A percentile compares a stretch with the other conserved stretches of the same genome.
Evolutionary conservation across 306 rosid genomes (phyloP).

Genomic region (Lagenaria siceraria): DNA sequence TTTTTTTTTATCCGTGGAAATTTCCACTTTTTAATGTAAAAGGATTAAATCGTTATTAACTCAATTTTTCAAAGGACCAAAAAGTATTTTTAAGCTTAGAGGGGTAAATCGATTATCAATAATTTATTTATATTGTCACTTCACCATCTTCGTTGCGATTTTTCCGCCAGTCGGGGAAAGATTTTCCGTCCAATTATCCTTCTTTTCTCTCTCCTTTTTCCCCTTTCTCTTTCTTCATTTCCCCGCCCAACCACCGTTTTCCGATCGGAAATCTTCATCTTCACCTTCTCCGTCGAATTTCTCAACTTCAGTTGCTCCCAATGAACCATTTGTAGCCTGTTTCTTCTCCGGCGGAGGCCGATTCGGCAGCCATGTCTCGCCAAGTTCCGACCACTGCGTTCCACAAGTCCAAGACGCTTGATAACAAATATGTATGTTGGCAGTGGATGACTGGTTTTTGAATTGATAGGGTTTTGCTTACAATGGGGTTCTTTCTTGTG

Average conservation of each 20-base stretch:
- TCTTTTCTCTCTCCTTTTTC: background rate
- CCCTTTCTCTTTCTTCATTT: background rate
- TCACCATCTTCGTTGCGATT: constrained; percentile 1
- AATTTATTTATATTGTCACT: constrained; percentile 3
- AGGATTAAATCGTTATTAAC: too few relatives aligned
- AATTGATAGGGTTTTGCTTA: background rate
- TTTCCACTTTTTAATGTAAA: too few relatives aligned
- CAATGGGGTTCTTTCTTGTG: background rate
- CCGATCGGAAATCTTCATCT: background rate
- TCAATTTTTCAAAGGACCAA: too few relatives aligned
- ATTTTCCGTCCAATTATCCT: background rate
- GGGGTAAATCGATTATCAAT: background rate
- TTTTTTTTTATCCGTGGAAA: too few relatives aligned
- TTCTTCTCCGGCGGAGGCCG: background rate
- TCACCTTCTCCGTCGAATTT: background rate
- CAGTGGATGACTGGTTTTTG: background rate
- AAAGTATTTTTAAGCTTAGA: too few relatives aligned
- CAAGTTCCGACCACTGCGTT: constrained; percentile 56
- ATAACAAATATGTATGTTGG: constrained; percentile 70
- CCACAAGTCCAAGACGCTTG: constrained; percentile 92
- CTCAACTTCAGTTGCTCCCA: background rate
- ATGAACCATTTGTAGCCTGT: background rate
- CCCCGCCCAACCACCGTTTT: background rate
- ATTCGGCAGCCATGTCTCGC: constrained; percentile 61
- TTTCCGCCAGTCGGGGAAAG: background rate